These are phyloP conservation scores for Spathaspora hagerdaliae DNA, from an alignment of 805 yeast genomes.

Conservation along the genomic window DNA sequence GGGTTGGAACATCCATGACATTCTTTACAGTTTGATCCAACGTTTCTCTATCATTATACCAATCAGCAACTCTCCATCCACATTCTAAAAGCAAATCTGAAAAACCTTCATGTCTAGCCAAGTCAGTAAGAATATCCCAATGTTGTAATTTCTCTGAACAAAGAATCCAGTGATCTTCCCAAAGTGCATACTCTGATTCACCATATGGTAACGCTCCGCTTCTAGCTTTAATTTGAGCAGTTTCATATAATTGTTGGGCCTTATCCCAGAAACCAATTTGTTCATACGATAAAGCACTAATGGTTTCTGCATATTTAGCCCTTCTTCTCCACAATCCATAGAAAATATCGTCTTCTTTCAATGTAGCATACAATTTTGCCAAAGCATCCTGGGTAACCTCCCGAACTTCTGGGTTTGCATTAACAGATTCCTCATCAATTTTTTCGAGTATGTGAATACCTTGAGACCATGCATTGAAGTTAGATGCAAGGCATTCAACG, in stretches of 20 bases:
- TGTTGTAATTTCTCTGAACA: conserved; percentile 97
- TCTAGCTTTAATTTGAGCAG: conserved; percentile 94
- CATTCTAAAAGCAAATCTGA: conserved; percentile 94
- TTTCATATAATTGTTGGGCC: conserved; percentile 89
- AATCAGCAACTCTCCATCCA: conserved; percentile 99
- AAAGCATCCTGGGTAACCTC: conserved; percentile 89
- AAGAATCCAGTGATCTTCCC: conserved; percentile 99
- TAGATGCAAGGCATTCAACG: conserved; percentile 79
- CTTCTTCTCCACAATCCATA: conserved; percentile 97
- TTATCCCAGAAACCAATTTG: conserved; percentile 94
- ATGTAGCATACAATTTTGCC: conserved; percentile 78
- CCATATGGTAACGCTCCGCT: conserved; percentile 94
- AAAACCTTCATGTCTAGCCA: conserved; percentile 97
- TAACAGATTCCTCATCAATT: conserved; percentile 50
- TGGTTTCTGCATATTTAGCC: conserved; percentile 91
- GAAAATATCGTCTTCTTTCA: conserved; percentile 95
- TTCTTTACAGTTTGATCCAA: conserved; percentile 90
- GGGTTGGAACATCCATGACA: conserved; percentile 98
- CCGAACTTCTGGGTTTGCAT: conserved; percentile 68
- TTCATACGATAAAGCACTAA: conserved; percentile 88
- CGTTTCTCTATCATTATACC: conserved; percentile 94
- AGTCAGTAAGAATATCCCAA: conserved; percentile 95
- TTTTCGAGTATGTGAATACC: conserved; percentile 82
- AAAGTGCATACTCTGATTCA: conserved; percentile 87
- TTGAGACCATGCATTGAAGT: conserved; percentile 88